Evolutionary conservation across 179 eudicot species (phyloP), one percentile per base, ranked within the genome.

Genomic region (Sideroxylon spinosum): DNA sequence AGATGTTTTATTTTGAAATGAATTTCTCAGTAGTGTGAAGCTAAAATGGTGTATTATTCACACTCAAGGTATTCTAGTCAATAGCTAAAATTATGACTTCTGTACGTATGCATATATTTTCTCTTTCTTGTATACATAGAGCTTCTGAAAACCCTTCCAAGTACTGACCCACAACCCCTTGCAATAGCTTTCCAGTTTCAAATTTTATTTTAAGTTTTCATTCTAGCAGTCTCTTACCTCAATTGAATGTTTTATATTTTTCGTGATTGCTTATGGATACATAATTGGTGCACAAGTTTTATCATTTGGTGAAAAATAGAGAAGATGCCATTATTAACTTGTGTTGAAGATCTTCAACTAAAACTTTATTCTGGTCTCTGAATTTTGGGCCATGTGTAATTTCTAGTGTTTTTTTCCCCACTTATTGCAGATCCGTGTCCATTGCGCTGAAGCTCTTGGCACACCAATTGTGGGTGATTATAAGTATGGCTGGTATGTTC

Each of bases 381-480:
- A 44, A 74, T 23, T 50, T 9, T 56, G 71, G 0, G 49, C 20
- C 49, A 50, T 28, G 14, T 22, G 48, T 70, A 50, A 71, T 76
- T 57, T 37, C n/a, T 10, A n/a, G 17, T 28, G 2, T 57, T 28
- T 46, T 56, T 53, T 84, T 67, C 49, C 13, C 66, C 7, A 11
- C 61, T 74, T 63, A 12, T 48, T 78, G 83, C 84, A 95, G 98
- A 89, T 95, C 26, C 93, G 98, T 19, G 98, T 95, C 56, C 98
- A 95, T 77, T 95, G 98, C 81, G 97, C 97, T 44, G 97, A 95
- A 87, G 98, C 97, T 68, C 97, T 95, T 50, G 97, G 97, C 52
- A 95, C 98, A 17, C 98, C 98, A 0, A 91, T 95, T 49, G 92
- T 95, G 59, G 98, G 98, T 13, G 98, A 95, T 78, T 93, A 91